Percentiles rank a stretch among this genome's conserved stretches.
These are phyloP conservation scores for Aureobasidium sp. DNA, from an alignment of 2,329 filamentous ascomycete species.

Conservation along the genomic window DNA sequence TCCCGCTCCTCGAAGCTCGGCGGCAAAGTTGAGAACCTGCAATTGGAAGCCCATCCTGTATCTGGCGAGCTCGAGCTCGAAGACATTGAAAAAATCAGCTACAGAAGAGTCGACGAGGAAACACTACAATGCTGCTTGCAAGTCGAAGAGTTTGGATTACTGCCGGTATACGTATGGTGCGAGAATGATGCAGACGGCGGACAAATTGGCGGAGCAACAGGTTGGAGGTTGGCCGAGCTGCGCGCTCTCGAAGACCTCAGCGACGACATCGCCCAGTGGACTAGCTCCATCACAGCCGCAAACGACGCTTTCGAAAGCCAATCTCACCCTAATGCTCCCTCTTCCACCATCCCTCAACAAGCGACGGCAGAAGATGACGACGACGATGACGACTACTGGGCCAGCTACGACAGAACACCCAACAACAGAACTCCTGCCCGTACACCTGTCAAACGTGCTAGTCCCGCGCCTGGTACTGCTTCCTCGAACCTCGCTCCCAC, in stretches of 20 bases:
- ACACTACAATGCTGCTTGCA: conserved; percentile 63
- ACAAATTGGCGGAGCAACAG: conserved; percentile 39
- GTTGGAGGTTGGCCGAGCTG: conserved; percentile 69
- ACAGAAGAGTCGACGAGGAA: conserved; percentile 65
- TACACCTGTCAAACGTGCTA: conserved; percentile 44
- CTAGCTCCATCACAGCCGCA: conserved; percentile 53
- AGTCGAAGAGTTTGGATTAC: conserved; percentile 54
- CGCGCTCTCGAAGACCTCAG: conserved; percentile 44
- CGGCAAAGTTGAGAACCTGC: conserved; percentile 54
- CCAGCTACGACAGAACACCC: conserved; percentile 66
- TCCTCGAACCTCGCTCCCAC: neutral
- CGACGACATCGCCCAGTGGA: conserved; percentile 52
- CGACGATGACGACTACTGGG: conserved; percentile 75
- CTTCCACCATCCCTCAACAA: neutral
- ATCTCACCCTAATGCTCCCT: conserved; percentile 11
- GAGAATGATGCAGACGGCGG: conserved; percentile 55
- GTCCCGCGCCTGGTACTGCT: conserved; percentile 50
- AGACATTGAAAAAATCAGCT: conserved; percentile 56
- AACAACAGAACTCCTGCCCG: conserved; percentile 51
- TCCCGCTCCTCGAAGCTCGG: conserved; percentile 52
- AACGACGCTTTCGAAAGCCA: conserved; percentile 38
- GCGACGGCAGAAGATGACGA: conserved; percentile 15
- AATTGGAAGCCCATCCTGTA: conserved; percentile 71
- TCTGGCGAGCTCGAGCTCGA: conserved; percentile 74
- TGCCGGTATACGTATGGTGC: conserved; percentile 64